Evolutionary conservation across 192 early-diverging fungal species (phyloP).

Genomic region (Neocallimastix lanati): DNA sequence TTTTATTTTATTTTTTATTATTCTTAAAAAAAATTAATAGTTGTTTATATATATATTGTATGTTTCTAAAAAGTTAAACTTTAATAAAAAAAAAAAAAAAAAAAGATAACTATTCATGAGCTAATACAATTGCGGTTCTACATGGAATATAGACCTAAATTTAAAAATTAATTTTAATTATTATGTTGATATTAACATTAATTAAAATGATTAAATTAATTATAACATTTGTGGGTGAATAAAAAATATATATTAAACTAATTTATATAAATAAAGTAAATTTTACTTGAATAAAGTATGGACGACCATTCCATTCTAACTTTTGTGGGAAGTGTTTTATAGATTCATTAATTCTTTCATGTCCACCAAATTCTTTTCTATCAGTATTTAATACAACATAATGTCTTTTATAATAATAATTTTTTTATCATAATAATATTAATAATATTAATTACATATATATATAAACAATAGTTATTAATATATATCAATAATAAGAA

Average conservation of each 20-base stretch:
- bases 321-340: slow-evolving; percentile 47
- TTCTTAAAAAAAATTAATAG: too few relatives aligned
- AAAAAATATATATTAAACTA: too few relatives aligned
- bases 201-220: too few relatives aligned
- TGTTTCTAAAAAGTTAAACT: too few relatives aligned
- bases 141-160: slow-evolving; percentile 51
- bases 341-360: slow-evolving; percentile 44
- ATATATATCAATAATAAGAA: too few relatives aligned
- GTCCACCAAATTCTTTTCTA: slow-evolving; percentile 55
- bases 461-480: too few relatives aligned
- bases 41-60: too few relatives aligned
- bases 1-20: too few relatives aligned
- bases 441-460: background rate
- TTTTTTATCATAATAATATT: background rate
- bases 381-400: slow-evolving; percentile 63
- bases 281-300: slow-evolving; percentile 46
- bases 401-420: slow-evolving; percentile 10
- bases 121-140: slow-evolving; percentile 48
- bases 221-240: too few relatives aligned
- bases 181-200: too few relatives aligned
- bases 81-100: too few relatives aligned
- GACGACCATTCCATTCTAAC: slow-evolving; percentile 50
- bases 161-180: too few relatives aligned
- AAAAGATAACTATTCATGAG: slow-evolving; percentile 8
- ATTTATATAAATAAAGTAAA: background rate